Evolutionary conservation across 495 filamentous ascomycete species (phyloP).

Genomic region (Penicillium desertorum): DNA sequence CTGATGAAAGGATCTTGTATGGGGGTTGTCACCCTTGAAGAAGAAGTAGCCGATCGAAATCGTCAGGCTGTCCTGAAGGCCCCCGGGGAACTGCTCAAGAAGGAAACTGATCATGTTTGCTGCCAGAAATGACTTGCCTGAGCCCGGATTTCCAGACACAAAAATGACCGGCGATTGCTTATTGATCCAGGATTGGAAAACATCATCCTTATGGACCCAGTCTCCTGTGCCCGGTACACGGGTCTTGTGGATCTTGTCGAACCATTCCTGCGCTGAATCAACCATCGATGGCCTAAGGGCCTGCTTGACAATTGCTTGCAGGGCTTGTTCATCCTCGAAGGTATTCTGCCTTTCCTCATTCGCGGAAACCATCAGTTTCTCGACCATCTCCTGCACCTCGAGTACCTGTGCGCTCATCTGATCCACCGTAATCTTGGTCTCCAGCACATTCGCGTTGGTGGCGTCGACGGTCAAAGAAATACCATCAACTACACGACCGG

Average conservation of each 20-base stretch:
- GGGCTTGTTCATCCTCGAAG: constrained; percentile 2
- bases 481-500: constrained; percentile 14
- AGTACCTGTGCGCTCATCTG: constrained; percentile 19
- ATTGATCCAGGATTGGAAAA: constrained; percentile 29
- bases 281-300: constrained; percentile 11
- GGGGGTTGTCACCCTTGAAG: constrained; percentile 32
- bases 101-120: constrained; percentile 26
- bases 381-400: constrained; percentile 17
- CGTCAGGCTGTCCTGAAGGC: background rate
- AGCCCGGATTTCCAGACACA: constrained; percentile 31
- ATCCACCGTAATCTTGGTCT: constrained; percentile 16
- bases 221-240: constrained; percentile 33
- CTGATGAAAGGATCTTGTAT: constrained; percentile 26
- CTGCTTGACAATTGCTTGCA: constrained; percentile 9
- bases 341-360: background rate
- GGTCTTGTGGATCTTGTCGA: constrained; percentile 27
- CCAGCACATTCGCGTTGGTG: constrained; percentile 5
- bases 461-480: constrained; percentile 10
- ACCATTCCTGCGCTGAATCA: constrained; percentile 23
- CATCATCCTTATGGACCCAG: constrained; percentile 32
- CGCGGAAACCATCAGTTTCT: background rate
- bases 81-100: background rate
- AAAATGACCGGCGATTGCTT: constrained; percentile 29
- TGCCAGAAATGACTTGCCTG: constrained; percentile 34
- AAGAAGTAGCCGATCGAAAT: constrained; percentile 35